Conservation (phyloP, 768 basidiomycete genomes). For the Naganishia randhawae region DNA sequence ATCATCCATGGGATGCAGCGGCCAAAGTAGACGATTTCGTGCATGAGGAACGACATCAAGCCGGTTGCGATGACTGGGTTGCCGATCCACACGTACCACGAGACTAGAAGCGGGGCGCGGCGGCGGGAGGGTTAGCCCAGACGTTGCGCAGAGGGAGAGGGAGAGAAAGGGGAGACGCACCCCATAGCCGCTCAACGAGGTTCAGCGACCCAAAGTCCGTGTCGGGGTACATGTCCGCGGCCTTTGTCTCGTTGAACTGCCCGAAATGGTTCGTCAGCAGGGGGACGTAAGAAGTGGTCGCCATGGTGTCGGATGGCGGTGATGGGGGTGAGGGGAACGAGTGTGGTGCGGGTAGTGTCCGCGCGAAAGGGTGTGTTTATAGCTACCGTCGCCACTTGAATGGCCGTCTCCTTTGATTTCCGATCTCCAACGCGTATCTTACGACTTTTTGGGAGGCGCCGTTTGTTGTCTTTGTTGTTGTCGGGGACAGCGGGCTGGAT, state of each 20-base stretch:
- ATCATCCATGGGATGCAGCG: slow-evolving; percentile 92
- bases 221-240: slow-evolving; percentile 56
- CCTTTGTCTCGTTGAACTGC: slow-evolving; percentile 73
- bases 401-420: no score
- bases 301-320: neutral
- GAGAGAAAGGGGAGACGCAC: slow-evolving; percentile 41
- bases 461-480: no score
- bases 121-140: neutral
- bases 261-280: slow-evolving; percentile 43
- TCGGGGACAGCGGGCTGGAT: no score
- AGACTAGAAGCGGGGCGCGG: slow-evolving; percentile 16
- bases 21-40: slow-evolving; percentile 98
- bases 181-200: slow-evolving; percentile 70
- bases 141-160: neutral
- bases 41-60: slow-evolving; percentile 82
- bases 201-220: slow-evolving; percentile 43
- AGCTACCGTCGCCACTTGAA: no score
- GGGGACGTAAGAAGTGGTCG: slow-evolving; percentile 39
- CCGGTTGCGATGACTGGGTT: slow-evolving; percentile 92
- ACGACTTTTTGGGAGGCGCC: no score
- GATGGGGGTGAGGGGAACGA: no score
- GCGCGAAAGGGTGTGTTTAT: no score
- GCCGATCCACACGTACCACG: slow-evolving; percentile 78
- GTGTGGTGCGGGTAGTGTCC: no score
- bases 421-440: no score